Conservation (phyloP, 495 filamentous ascomycete genomes). For the Delitschia confertaspora region DNA sequence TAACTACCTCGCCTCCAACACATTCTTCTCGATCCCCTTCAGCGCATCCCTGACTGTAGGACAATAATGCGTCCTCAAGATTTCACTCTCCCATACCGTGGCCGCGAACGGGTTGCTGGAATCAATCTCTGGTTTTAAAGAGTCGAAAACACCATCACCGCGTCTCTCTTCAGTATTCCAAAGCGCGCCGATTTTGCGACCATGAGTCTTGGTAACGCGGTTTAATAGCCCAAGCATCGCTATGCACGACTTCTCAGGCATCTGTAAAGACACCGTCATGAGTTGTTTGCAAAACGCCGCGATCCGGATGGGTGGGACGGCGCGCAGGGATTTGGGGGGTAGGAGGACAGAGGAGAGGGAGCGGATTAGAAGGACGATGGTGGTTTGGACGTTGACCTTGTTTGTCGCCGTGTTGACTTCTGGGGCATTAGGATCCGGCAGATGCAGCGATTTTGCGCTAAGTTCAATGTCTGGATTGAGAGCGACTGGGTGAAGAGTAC, state of each 20-base stretch:
- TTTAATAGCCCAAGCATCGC: constrained; percentile 66
- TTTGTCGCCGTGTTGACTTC: constrained; percentile 34
- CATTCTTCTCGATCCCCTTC: constrained; percentile 34
- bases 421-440: constrained; percentile 58
- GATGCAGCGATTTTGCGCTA: constrained; percentile 67
- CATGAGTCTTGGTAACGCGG: constrained; percentile 64
- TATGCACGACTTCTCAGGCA: constrained; percentile 77
- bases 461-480: constrained; percentile 80
- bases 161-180: constrained; percentile 88
- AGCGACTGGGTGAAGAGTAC: constrained; percentile 63
- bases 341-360: constrained; percentile 70
- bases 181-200: constrained; percentile 56
- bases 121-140: constrained; percentile 55
- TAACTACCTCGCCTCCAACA: constrained; percentile 17
- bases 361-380: constrained; percentile 78
- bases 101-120: constrained; percentile 80
- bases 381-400: constrained; percentile 88
- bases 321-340: constrained; percentile 49
- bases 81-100: constrained; percentile 88
- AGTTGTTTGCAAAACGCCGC: constrained; percentile 91
- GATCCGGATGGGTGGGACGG: constrained; percentile 64
- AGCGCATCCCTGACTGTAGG: constrained; percentile 76
- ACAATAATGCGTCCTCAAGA: constrained; percentile 75
- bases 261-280: constrained; percentile 66
- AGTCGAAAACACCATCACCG: constrained; percentile 64